These are phyloP conservation scores for Saprolegnia diclina DNA, from an alignment of 352 stramenopile species.

Conservation along the genomic window DNA sequence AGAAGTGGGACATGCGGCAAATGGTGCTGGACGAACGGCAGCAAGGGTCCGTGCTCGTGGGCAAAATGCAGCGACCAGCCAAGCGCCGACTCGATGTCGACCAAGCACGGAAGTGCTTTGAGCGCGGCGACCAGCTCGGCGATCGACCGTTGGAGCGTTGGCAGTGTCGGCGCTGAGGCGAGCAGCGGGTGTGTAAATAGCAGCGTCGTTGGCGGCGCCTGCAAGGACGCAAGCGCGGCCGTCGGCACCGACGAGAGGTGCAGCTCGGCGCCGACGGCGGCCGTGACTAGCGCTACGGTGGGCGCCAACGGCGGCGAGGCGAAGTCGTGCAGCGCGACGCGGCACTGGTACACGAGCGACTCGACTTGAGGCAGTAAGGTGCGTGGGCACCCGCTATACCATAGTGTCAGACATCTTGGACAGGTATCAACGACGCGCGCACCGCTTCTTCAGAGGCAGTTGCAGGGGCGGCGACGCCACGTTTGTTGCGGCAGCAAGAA, in stretches of 20 bases:
- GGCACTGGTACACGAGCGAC: conserved; percentile 21
- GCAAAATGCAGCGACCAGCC: not conserved
- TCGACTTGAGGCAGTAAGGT: not conserved
- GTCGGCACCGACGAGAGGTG: not conserved
- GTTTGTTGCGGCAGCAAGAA: not conserved
- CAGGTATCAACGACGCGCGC: not conserved
- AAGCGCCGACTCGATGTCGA: conserved; percentile 17
- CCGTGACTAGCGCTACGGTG: not conserved
- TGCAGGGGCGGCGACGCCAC: not conserved
- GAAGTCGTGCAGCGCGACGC: conserved; percentile 18
- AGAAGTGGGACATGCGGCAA: conserved; percentile 20
- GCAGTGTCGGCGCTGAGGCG: not conserved
- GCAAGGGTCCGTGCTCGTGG: conserved; percentile 1
- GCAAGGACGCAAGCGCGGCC: not conserved
- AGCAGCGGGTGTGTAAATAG: not conserved
- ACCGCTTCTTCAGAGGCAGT: not conserved
- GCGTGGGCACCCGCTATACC: not conserved
- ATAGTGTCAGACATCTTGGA: not conserved
- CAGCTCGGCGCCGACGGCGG: not conserved
- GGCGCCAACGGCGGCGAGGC: not conserved
- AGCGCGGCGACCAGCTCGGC: not conserved
- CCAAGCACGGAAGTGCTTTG: conserved; percentile 6
- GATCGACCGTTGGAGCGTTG: not conserved
- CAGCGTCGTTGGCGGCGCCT: not conserved
- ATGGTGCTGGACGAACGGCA: conserved; percentile 13